Evolutionary conservation across 1,284 basidiomycete genomes (phyloP).

Genomic region (Chondrostereum purpureum): DNA sequence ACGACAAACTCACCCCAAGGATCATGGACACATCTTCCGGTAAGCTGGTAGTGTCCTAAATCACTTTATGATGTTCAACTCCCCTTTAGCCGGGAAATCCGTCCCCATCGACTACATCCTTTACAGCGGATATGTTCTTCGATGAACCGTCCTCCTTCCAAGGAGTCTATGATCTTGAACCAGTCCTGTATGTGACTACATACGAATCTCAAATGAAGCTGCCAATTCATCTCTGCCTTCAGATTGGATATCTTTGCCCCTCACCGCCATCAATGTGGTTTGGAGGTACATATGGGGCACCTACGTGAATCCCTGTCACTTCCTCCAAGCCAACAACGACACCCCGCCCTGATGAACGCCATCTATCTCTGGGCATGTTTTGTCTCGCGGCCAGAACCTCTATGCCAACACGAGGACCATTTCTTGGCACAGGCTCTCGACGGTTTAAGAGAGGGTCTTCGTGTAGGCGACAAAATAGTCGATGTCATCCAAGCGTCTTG

Average conservation of each 20-base stretch:
- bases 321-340: conserved; percentile 50
- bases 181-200: conserved; percentile 52
- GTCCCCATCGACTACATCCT: conserved; percentile 41
- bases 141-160: conserved; percentile 44
- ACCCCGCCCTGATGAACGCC: conserved; percentile 69
- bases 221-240: too few species aligned
- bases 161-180: conserved; percentile 54
- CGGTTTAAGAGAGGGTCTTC: conserved; percentile 52
- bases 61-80: too few species aligned
- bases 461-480: conserved; percentile 44
- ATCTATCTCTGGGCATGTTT: conserved; percentile 78
- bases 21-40: conserved; percentile 27
- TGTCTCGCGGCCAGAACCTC: conserved; percentile 60
- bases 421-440: conserved; percentile 58
- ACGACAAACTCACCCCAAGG: conserved; percentile 30
- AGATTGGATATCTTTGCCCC: conserved; percentile 70
- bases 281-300: conserved; percentile 59
- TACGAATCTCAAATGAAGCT: too few species aligned
- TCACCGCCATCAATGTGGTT: conserved; percentile 67
- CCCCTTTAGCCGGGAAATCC: conserved; percentile 18
- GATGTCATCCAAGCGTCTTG: conserved; percentile 71
- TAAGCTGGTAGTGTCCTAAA: too few species aligned
- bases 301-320: conserved; percentile 52
- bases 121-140: conserved; percentile 38
- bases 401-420: conserved; percentile 61